Base-by-base conservation (phyloP, 495 filamentous ascomycete genomes). In the Tetracladium setigerum region DNA sequence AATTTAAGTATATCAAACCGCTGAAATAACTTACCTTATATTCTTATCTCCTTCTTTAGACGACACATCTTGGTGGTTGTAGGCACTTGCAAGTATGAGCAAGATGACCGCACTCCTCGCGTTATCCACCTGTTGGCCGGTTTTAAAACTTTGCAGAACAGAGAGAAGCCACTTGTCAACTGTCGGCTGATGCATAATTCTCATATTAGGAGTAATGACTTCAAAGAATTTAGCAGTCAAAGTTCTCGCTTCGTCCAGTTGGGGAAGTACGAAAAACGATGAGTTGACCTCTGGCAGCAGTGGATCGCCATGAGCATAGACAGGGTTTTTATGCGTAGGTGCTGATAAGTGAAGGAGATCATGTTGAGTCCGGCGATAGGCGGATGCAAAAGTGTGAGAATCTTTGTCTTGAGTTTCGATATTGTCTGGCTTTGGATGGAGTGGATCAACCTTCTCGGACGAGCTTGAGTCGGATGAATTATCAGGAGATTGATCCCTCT, bases 111-210 rank as follows among this genome's bases (percentile, higher is more conserved):
- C 22, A 27, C 22, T 27, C 7, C 38, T 24, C 19, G 18, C 3
- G 17, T 17, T 41, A 4, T 17, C 12, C n/a, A 41, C 19, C 2
- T 41, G 12, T 13, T 41, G 38, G 5, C 16, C 34, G 5, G 16
- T 37, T 37, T n/a, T 37, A 14, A 17, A 17, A 37, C 33, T 22
- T 52, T 56, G 43, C 59, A 52, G 62, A 40, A 67, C 53, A 31
- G 66, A 56, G 16, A 60, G 35, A 5, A 64, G 42, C 57, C 62
- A 62, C 4, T 31, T 47, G 36, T 64, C 60, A 19, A 69, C 53
- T 0, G 66, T 65, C 1, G 57, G 64, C 6, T 59, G 47, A 47
- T 69, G 64, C 5, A 67, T 40, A 40, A 66, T 66, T n/a, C 65
- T 46, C 35, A 62, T 54, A 0, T 58, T 64, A 2, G 63, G 54